Evolutionary conservation across 257 asterid species (phyloP), one percentile per base, ranked within the genome.

Genomic region (Solanum chiquidenum): DNA sequence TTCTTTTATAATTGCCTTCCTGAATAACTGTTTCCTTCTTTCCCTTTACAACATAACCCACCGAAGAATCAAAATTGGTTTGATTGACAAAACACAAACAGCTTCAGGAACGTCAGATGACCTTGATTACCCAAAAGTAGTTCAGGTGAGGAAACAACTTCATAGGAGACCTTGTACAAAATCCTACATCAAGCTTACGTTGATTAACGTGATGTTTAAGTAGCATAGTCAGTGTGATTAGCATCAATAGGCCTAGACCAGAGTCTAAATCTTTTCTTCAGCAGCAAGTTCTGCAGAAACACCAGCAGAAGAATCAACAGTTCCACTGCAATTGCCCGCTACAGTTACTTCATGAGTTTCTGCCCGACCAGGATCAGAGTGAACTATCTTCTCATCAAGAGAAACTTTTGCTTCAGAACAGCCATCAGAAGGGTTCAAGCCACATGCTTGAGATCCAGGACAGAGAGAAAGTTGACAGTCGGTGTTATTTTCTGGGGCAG

Each of bases 241-340:
- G 85, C 44, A 29, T 82, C 85, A 49, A 82, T 82, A 82, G 69
- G 40, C 68, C 68, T 80, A 16, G 34, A 75, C 64, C 2, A 37
- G 62, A 86, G 86, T 52, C 86, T 34, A 34, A 44, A 86, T 83
- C 21, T 74, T 64, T 44, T 83, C 80, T 84, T 86, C 89, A 44
- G 37, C 89, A 62, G 84, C 34, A 18, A 27, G 84, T 44, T 29
- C 79, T n/a, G 38, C 64, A 40, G 82, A 60, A 25, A 18, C 33
- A 73, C 68, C 27, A 34, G 25, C 85, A 37, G 80, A 86, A 35
- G 90, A 82, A 87, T 89, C 82, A 79, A 82, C 44, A 82, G 18
- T 46, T 46, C 31, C 44, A 29, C 69, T 82, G 85, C 44, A 82
- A 46, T 69, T 29, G 69, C 69, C 40, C 29, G 35, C 42, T 9